phyloP scores from a whole-genome alignment of 75 land plant genomes.

The Larix kaempferi region DNA sequence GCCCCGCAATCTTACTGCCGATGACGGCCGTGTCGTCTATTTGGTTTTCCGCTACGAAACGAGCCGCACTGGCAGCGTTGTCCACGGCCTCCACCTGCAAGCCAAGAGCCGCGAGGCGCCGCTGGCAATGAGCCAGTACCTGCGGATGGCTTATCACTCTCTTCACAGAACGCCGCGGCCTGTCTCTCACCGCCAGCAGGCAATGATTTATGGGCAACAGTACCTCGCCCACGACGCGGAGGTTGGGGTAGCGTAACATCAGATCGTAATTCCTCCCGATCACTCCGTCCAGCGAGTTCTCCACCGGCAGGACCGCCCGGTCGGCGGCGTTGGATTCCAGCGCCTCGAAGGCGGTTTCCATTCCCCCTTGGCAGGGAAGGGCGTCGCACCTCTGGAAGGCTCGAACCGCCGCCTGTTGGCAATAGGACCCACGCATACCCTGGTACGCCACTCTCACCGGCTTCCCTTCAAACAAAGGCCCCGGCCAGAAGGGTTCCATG shows the following conservation, averaged over 20 bases:
- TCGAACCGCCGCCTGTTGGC: constrained; percentile 22
- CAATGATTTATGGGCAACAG: constrained; percentile 32
- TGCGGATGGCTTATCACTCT: constrained; percentile 35
- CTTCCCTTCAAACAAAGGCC: not conserved
- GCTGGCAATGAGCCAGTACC: constrained; percentile 22
- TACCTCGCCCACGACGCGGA: constrained; percentile 20
- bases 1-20: constrained; percentile 20
- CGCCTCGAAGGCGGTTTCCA: constrained; percentile 30
- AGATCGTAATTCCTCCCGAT: constrained; percentile 31
- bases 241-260: constrained; percentile 19
- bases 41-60: constrained; percentile 10
- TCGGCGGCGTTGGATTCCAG: constrained; percentile 22
- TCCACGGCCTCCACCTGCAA: constrained; percentile 7
- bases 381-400: constrained; percentile 14
- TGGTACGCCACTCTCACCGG: constrained; percentile 30
- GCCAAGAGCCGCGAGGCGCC: not conserved
- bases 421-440: constrained; percentile 28
- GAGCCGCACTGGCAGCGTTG: constrained; percentile 17
- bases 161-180: constrained; percentile 16
- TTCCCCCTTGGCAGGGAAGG: constrained; percentile 17
- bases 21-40: constrained; percentile 34
- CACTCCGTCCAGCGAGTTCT: constrained; percentile 36
- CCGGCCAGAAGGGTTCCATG: not conserved
- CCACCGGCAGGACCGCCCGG: constrained; percentile 27
- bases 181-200: constrained; percentile 22